These are phyloP conservation scores for Fusarium sp. DNA, from an alignment of 2,329 filamentous ascomycete genomes.

Conservation along the genomic window DNA sequence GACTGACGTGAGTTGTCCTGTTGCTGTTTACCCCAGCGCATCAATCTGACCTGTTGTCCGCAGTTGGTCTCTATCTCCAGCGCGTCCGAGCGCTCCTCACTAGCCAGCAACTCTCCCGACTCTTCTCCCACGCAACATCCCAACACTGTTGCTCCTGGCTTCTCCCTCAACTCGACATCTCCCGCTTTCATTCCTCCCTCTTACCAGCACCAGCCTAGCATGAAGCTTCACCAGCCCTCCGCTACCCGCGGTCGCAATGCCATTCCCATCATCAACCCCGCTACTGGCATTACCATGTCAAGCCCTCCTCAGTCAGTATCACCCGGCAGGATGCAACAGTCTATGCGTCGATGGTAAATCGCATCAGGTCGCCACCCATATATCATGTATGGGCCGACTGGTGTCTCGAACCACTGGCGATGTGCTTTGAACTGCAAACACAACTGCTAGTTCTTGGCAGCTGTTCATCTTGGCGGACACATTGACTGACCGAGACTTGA, in stretches of 20 bases:
- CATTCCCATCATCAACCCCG: slow-evolving; percentile 97
- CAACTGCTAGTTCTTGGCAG: slow-evolving; percentile 56
- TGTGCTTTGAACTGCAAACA: slow-evolving; percentile 53
- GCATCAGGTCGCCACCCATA: slow-evolving; percentile 41
- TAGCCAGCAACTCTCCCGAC: slow-evolving; percentile 94
- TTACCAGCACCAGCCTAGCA: slow-evolving; percentile 73
- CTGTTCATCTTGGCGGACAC: slow-evolving; percentile 65
- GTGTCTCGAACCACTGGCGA: slow-evolving; percentile 52
- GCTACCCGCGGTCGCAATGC: slow-evolving; percentile 92
- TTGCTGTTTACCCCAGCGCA: slow-evolving; percentile 24
- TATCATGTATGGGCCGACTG: slow-evolving; percentile 51
- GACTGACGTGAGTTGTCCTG: slow-evolving; percentile 78
- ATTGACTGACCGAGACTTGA: slow-evolving; percentile 50
- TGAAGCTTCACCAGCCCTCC: slow-evolving; percentile 91
- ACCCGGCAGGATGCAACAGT: slow-evolving; percentile 70
- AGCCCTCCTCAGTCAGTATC: slow-evolving; percentile 84
- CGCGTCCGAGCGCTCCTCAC: slow-evolving; percentile 91
- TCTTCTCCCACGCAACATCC: slow-evolving; percentile 91
- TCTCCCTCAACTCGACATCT: slow-evolving; percentile 77
- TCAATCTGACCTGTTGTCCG: slow-evolving; percentile 52
- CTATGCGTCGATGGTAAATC: slow-evolving; percentile 66
- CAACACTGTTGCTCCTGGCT: slow-evolving; percentile 79
- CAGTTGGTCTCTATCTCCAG: slow-evolving; percentile 94
- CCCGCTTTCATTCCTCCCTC: slow-evolving; percentile 73
- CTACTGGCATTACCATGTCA: slow-evolving; percentile 86